Evolutionary conservation across 495 filamentous ascomycete species (phyloP).

Genomic region (Aspergillus sclerotioniger): DNA sequence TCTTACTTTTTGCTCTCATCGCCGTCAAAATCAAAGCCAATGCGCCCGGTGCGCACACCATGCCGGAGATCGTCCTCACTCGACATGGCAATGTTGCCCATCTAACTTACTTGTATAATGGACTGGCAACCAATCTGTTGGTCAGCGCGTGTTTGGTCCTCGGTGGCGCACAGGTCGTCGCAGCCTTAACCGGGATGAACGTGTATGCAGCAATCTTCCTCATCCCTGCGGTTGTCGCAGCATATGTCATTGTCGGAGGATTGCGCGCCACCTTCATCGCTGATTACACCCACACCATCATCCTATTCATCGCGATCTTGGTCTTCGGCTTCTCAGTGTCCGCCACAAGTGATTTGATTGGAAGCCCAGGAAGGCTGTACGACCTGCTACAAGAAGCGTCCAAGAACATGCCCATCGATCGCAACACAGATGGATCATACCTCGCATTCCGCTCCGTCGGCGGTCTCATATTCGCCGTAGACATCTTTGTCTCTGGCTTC

Average conservation of each 20-base stretch:
- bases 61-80: constrained; percentile 38
- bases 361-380: constrained; percentile 45
- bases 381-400: constrained; percentile 48
- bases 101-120: constrained; percentile 38
- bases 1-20: constrained; percentile 40
- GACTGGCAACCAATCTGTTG: constrained; percentile 45
- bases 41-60: constrained; percentile 38
- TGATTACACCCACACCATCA: constrained; percentile 47
- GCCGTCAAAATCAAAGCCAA: constrained; percentile 43
- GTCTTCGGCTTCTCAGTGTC: constrained; percentile 50
- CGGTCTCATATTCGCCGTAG: constrained; percentile 41
- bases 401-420: constrained; percentile 39
- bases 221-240: constrained; percentile 39
- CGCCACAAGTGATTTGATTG: constrained; percentile 43
- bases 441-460: constrained; percentile 50
- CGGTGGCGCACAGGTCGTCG: constrained; percentile 43
- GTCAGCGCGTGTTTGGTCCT: constrained; percentile 40
- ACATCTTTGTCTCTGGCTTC: constrained; percentile 32
- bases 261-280: constrained; percentile 42
- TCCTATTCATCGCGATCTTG: constrained; percentile 46
- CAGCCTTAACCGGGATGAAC: constrained; percentile 44
- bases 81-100: constrained; percentile 39
- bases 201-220: constrained; percentile 45
- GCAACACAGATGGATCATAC: constrained; percentile 51
- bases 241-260: constrained; percentile 45